Evolutionary conservation across 345 rosid species (phyloP).

Genomic region (Brassica napus): Da-Ae NC_063438.1:28754001-28754500

Average conservation of each 20-base stretch:
- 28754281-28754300: slow-evolving; percentile 11
- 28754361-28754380: slow-evolving; percentile 94
- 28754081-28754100: slow-evolving; percentile 93
- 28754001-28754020: slow-evolving; percentile 7
- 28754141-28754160: slow-evolving; percentile 70
- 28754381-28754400: slow-evolving; percentile 87
- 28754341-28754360: slow-evolving; percentile 86
- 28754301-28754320: neutral
- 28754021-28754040: neutral
- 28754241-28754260: slow-evolving; percentile 92
- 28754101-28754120: slow-evolving; percentile 80
- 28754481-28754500: slow-evolving; percentile 67
- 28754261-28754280: slow-evolving; percentile 65
- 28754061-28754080: slow-evolving; percentile 52
- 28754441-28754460: slow-evolving; percentile 70
- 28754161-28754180: slow-evolving; percentile 79
- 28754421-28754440: slow-evolving; percentile 92
- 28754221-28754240: slow-evolving; percentile 98
- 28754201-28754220: slow-evolving; percentile 91
- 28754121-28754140: slow-evolving; percentile 79
- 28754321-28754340: slow-evolving; percentile 14
- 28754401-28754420: slow-evolving; percentile 97
- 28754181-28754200: slow-evolving; percentile 92
- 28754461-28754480: slow-evolving; percentile 97
- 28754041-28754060: neutral